A percentile compares a stretch with the other conserved stretches of the same genome.
Conservation (phyloP, 306 rosid species). For the Styphnolobium japonicum region DNA sequence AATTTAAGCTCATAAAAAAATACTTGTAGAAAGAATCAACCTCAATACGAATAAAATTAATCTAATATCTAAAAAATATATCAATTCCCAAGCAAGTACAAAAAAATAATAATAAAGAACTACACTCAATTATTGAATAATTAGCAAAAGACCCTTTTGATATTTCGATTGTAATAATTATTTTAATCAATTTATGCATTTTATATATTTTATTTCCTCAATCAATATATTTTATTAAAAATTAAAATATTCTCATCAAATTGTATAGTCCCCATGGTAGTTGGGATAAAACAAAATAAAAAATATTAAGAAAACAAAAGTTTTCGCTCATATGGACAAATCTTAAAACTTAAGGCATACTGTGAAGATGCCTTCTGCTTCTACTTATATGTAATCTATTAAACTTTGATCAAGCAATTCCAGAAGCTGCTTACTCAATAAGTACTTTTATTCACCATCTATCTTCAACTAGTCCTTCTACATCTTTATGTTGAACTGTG, state of each 20-base stretch:
- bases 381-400: neutral
- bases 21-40: too few relatives aligned
- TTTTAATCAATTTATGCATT: neutral
- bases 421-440: neutral
- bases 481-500: neutral
- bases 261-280: neutral
- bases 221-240: too few relatives aligned
- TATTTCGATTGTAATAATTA: neutral
- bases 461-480: neutral
- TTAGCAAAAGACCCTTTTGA: too few relatives aligned
- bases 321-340: neutral
- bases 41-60: too few relatives aligned
- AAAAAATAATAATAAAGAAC: too few relatives aligned
- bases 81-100: too few relatives aligned
- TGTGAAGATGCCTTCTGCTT: neutral
- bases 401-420: neutral
- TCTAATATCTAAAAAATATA: too few relatives aligned
- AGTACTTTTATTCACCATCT: neutral
- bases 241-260: neutral
- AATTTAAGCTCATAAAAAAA: too few relatives aligned
- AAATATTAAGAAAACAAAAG: too few relatives aligned
- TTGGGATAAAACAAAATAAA: neutral
- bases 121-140: neutral
- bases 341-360: neutral
- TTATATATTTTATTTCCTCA: neutral